Evolutionary conservation across 2,329 filamentous ascomycete genomes (phyloP).

Genomic region (Niveomyces coronatus): DNA sequence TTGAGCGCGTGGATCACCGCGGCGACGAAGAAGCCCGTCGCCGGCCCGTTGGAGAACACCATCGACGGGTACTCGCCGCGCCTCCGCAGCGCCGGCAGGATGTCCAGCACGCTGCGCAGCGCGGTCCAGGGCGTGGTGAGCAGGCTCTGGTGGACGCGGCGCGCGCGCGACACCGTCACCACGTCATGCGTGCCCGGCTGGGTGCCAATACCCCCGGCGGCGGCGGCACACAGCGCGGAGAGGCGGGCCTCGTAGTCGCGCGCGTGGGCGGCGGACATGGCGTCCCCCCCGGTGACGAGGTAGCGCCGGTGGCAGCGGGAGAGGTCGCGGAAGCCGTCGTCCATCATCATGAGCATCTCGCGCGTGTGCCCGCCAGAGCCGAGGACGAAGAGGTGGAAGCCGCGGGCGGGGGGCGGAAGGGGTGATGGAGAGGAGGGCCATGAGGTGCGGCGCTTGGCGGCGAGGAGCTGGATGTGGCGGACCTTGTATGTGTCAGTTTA

Average conservation of each 20-base stretch:
- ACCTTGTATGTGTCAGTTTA: no score
- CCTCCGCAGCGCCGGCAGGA: conserved; percentile 43
- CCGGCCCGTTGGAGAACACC: conserved; percentile 81
- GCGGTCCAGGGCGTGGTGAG: conserved; percentile 61
- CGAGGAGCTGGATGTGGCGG: conserved; percentile 20
- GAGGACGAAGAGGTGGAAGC: conserved; percentile 67
- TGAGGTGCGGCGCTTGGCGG: conserved; percentile 12
- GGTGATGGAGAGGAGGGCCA: conserved; percentile 6
- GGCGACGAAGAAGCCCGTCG: conserved; percentile 69
- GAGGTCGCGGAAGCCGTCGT: conserved; percentile 42
- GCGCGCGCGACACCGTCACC: conserved; percentile 62
- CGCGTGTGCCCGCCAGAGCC: conserved; percentile 91
- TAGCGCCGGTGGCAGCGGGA: conserved; percentile 63
- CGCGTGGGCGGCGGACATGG: conserved; percentile 54
- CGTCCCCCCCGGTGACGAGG: conserved; percentile 67
- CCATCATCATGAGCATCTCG: conserved; percentile 84
- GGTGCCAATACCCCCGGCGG: no score
- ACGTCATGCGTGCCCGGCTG: conserved; percentile 47
- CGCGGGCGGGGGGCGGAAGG: conserved; percentile 9
- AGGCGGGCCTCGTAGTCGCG: conserved; percentile 38
- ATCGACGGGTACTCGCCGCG: conserved; percentile 52
- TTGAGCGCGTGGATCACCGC: conserved; percentile 39
- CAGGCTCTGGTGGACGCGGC: conserved; percentile 72
- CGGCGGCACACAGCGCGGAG: conserved; percentile 13
- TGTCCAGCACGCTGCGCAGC: conserved; percentile 52